Percentiles rank a stretch among this genome's conserved stretches.
Conservation (phyloP, 1,139 yeast species). For the Yamadazyma mexicana region DNA sequence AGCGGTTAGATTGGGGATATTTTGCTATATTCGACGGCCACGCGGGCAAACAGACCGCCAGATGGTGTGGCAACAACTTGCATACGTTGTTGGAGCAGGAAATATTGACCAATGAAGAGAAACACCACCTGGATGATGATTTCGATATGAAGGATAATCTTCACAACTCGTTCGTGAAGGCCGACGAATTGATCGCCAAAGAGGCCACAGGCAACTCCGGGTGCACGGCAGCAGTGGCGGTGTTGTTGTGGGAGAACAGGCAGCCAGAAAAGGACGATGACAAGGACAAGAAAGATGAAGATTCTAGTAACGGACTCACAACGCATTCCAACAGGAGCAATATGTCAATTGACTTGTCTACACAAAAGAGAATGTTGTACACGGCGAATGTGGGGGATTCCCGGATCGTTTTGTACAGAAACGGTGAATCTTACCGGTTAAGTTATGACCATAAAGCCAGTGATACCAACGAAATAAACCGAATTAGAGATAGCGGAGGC, state of each 20-base stretch:
- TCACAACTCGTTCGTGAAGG: slow-evolving; percentile 63
- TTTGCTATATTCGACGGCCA: slow-evolving; percentile 98
- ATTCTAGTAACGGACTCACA: slow-evolving; percentile 7
- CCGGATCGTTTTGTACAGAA: slow-evolving; percentile 74
- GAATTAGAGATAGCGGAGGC: slow-evolving; percentile 82
- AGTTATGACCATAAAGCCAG: slow-evolving; percentile 95
- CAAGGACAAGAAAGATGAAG: neutral
- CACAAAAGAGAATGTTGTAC: slow-evolving; percentile 71
- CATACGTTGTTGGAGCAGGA: slow-evolving; percentile 65
- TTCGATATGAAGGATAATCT: slow-evolving; percentile 50
- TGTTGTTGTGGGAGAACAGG: slow-evolving; percentile 73
- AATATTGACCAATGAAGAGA: slow-evolving; percentile 26
- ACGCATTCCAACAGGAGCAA: slow-evolving; percentile 1
- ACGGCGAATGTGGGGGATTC: slow-evolving; percentile 97
- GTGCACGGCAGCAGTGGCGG: slow-evolving; percentile 94
- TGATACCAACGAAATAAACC: slow-evolving; percentile 71
- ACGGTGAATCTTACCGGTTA: slow-evolving; percentile 71
- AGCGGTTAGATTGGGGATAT: slow-evolving; percentile 88
- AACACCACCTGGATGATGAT: slow-evolving; percentile 1
- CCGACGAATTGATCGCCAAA: slow-evolving; percentile 67
- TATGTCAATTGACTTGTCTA: slow-evolving; percentile 29
- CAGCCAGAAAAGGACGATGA: slow-evolving; percentile 4
- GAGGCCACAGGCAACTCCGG: slow-evolving; percentile 73
- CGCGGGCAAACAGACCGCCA: slow-evolving; percentile 91
- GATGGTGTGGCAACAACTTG: slow-evolving; percentile 91